Evolutionary conservation across 257 asterid species (phyloP).

Genomic region (Echium plantagineum): DNA sequence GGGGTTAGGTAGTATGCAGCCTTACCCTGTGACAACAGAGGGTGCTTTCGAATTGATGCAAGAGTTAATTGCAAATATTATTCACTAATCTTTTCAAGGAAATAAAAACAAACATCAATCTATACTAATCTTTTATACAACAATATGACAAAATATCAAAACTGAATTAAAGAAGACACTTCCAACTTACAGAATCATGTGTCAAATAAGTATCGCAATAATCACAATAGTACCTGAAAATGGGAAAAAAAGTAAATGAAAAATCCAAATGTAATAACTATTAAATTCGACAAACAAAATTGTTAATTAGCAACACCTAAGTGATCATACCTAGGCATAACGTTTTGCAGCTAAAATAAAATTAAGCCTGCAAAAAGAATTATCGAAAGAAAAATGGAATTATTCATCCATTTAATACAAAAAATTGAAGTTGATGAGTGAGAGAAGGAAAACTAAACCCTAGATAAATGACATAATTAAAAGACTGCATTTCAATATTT

Average conservation of each 20-base stretch:
- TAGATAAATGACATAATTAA: too few species aligned
- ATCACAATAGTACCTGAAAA: conserved; percentile 19
- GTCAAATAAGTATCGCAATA: conserved; percentile 23
- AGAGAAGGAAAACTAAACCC: too few species aligned
- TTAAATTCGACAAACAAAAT: background rate
- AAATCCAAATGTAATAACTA: background rate
- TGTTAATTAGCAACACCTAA: background rate
- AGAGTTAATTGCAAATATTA: too few species aligned
- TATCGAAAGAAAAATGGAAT: too few species aligned
- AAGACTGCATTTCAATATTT: too few species aligned
- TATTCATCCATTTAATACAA: too few species aligned
- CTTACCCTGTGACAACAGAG: too few species aligned
- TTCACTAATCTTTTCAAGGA: too few species aligned
- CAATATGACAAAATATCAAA: background rate
- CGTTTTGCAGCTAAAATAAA: background rate
- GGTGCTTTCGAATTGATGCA: too few species aligned
- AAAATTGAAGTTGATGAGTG: too few species aligned
- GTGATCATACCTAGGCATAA: conserved; percentile 14
- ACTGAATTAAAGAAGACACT: background rate
- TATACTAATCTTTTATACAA: background rate
- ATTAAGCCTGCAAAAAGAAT: background rate
- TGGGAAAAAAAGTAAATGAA: background rate
- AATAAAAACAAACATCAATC: too few species aligned
- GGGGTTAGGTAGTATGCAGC: too few species aligned
- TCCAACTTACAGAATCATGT: conserved; percentile 19